These are phyloP conservation scores for Vitis riparia DNA, from an alignment of 164 flowering plant genomes.

Conservation along the genomic window DNA sequence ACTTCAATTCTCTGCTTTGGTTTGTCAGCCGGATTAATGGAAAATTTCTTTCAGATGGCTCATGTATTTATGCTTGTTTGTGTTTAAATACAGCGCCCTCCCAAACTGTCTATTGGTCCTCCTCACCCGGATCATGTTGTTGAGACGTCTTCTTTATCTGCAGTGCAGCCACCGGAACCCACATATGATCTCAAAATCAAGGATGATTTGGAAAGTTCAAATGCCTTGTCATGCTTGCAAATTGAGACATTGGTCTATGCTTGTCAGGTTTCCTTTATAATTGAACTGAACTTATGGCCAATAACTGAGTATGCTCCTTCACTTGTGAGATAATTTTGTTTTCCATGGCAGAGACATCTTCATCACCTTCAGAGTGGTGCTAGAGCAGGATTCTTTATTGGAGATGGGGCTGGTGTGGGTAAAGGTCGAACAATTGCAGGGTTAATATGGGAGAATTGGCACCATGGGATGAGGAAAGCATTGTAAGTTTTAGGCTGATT, in stretches of 20 bases:
- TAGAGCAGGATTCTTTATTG: slow-evolving; percentile 94
- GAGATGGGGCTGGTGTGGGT: slow-evolving; percentile 99
- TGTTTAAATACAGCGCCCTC: slow-evolving; percentile 68
- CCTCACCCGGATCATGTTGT: slow-evolving; percentile 96
- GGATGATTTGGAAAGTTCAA: slow-evolving; percentile 64
- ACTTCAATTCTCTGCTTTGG: background rate
- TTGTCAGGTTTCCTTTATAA: slow-evolving; percentile 64
- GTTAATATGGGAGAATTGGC: slow-evolving; percentile 99
- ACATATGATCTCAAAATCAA: slow-evolving; percentile 66
- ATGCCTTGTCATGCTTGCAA: slow-evolving; percentile 89
- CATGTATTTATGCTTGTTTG: background rate
- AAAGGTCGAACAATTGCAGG: slow-evolving; percentile 98
- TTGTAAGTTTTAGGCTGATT: slow-evolving; percentile 53
- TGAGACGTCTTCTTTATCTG: slow-evolving; percentile 93
- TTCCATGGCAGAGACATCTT: slow-evolving; percentile 66
- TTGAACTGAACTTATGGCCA: background rate
- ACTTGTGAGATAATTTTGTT: slow-evolving; percentile 7
- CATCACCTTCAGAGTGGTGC: slow-evolving; percentile 72
- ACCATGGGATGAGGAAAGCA: slow-evolving; percentile 80
- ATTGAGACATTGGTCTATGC: slow-evolving; percentile 94
- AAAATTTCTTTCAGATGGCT: background rate
- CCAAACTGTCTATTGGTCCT: slow-evolving; percentile 85
- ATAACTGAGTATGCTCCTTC: background rate
- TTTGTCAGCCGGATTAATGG: background rate
- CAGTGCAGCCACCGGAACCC: slow-evolving; percentile 99